A percentile compares a stretch with the other conserved stretches of the same genome.
phyloP scores from a whole-genome alignment of 1,139 yeast genomes.

The Diutina neorugosa region DNA sequence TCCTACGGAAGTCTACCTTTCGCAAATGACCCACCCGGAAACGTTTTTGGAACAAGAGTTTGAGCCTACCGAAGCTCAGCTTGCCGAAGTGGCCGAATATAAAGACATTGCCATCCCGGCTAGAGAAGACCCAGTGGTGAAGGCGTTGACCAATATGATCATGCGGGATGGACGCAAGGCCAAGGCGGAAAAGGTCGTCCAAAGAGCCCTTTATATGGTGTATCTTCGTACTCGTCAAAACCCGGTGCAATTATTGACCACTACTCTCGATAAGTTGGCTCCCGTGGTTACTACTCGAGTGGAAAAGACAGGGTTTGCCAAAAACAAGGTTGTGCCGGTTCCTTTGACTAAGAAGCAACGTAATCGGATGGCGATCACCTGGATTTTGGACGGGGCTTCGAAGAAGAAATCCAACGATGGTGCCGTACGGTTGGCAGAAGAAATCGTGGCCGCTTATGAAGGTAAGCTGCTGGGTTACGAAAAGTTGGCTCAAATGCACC shows the following conservation, averaged over 20 bases:
- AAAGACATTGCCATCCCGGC: constrained; percentile 47
- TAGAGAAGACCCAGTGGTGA: constrained; percentile 56
- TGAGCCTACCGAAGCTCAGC: constrained; percentile 50
- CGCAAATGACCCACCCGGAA: constrained; percentile 15
- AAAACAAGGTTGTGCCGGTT: constrained; percentile 67
- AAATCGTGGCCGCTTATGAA: constrained; percentile 61
- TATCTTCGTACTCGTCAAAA: constrained; percentile 59
- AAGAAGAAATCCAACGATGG: constrained; percentile 73
- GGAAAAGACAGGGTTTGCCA: constrained; percentile 77
- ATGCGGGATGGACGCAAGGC: constrained; percentile 92
- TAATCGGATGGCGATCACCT: constrained; percentile 71
- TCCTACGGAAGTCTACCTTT: constrained; percentile 33
- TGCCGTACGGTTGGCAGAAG: constrained; percentile 85
- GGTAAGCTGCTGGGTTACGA: constrained; percentile 82
- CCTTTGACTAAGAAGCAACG: constrained; percentile 80
- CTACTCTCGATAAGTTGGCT: constrained; percentile 69
- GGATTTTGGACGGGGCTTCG: constrained; percentile 81
- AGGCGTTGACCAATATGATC: constrained; percentile 70
- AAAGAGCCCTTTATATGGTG: constrained; percentile 72
- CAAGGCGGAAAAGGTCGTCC: constrained; percentile 60
- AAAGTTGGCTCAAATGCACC: constrained; percentile 74
- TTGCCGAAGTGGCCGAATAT: constrained; percentile 38
- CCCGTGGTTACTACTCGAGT: constrained; percentile 77
- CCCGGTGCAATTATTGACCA: constrained; percentile 66
- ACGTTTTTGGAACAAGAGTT: constrained; percentile 24